phyloP scores from a whole-genome alignment of 75 land plant species.

The Larix kaempferi region DNA sequence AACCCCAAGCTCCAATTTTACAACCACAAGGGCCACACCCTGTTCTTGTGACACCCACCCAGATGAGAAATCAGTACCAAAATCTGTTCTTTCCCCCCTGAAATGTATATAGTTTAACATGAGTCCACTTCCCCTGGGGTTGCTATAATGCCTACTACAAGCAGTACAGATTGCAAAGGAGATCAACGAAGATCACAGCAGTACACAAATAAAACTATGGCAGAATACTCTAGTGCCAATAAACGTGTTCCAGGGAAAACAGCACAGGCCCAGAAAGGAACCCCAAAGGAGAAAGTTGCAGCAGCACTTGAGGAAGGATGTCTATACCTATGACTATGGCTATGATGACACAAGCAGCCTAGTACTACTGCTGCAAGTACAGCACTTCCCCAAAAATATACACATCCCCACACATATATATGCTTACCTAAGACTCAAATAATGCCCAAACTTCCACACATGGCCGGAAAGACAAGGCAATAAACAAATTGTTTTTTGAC shows the following conservation, averaged over 20 bases:
- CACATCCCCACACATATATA: no score
- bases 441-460: no score
- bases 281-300: conserved; percentile 7
- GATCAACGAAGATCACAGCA: neutral
- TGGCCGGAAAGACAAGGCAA: no score
- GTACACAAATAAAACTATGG: neutral
- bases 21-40: neutral
- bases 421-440: no score
- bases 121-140: neutral
- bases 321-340: neutral
- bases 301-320: neutral
- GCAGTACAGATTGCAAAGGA: conserved; percentile 4
- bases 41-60: neutral
- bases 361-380: conserved; percentile 1
- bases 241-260: neutral
- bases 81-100: neutral
- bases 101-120: neutral
- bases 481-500: no score
- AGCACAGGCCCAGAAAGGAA: neutral
- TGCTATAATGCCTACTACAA: neutral
- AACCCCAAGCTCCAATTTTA: neutral
- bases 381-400: neutral
- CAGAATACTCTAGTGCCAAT: neutral
- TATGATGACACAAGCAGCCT: neutral
- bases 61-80: neutral